Conservation (phyloP, 1,284 basidiomycete genomes). For the Trametes pubescens region DNA sequence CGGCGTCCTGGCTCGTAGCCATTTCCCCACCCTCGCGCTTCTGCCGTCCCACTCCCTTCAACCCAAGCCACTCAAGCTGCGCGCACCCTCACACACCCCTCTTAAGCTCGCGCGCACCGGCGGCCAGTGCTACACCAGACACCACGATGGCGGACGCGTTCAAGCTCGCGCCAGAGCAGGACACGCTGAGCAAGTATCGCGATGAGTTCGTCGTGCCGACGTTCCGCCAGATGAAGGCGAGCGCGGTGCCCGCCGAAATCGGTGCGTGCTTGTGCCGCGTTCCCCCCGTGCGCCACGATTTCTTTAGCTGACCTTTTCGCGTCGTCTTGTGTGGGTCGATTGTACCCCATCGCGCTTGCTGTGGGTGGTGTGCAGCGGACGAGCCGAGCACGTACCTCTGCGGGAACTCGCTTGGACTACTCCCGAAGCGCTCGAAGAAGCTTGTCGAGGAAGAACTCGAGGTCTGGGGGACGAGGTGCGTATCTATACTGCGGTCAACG, state of each 20-base stretch:
- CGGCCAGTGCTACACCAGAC: not conserved
- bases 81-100: not conserved
- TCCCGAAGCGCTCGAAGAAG: conserved; percentile 77
- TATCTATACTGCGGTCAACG: conserved; percentile 25
- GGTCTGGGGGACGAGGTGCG: conserved; percentile 87
- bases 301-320: not conserved
- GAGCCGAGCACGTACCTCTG: conserved; percentile 85
- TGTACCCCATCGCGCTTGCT: not conserved
- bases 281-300: not conserved
- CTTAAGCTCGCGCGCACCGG: not conserved
- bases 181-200: conserved; percentile 40
- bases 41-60: conserved; percentile 10
- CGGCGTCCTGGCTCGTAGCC: not conserved
- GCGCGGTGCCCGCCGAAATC: conserved; percentile 47
- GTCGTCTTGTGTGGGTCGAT: not conserved
- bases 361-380: conserved; percentile 49
- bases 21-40: conserved; percentile 19
- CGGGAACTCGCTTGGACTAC: conserved; percentile 93
- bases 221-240: conserved; percentile 62
- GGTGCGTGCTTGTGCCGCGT: conserved; percentile 39
- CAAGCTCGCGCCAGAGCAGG: conserved; percentile 35
- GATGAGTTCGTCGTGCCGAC: conserved; percentile 71
- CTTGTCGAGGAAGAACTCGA: conserved; percentile 87
- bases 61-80: not conserved
- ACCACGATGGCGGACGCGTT: conserved; percentile 23